phyloP scores from a whole-genome alignment of 768 basidiomycete genomes.

The Russula sp. region DNA sequence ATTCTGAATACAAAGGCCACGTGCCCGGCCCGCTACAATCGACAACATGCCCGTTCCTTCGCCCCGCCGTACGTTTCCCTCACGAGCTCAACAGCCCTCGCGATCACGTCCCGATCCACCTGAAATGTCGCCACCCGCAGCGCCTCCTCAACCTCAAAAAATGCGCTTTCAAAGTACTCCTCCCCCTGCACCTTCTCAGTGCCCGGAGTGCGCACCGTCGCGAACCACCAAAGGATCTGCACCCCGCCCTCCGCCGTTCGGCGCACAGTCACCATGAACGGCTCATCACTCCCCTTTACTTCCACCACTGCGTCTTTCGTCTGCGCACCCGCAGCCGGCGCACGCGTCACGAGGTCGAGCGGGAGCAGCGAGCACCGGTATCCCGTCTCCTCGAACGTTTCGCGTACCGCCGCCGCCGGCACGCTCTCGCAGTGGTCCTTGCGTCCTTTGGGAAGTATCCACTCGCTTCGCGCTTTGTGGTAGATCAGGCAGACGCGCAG shows the following conservation, averaged over 20 bases:
- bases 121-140: slow-evolving; percentile 7
- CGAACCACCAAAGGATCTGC: slow-evolving; percentile 48
- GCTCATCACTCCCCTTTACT: slow-evolving; percentile 26
- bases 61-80: not conserved
- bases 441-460: slow-evolving; percentile 53
- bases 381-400: slow-evolving; percentile 31
- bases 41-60: no score
- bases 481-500: slow-evolving; percentile 28
- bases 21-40: no score
- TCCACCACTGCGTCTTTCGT: slow-evolving; percentile 27
- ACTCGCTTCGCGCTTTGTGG: slow-evolving; percentile 27
- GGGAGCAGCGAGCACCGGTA: not conserved
- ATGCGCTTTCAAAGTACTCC: slow-evolving; percentile 16
- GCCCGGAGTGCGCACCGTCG: slow-evolving; percentile 30
- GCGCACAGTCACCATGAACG: slow-evolving; percentile 30
- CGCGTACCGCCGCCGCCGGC: slow-evolving; percentile 45
- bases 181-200: slow-evolving; percentile 22
- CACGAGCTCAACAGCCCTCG: slow-evolving; percentile 9
- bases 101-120: slow-evolving; percentile 14
- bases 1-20: no score
- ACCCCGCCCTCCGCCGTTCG: slow-evolving; percentile 23
- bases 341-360: not conserved
- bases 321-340: slow-evolving; percentile 30
- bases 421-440: slow-evolving; percentile 51
- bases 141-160: slow-evolving; percentile 8